A percentile compares a stretch with the other conserved stretches of the same genome.
Evolutionary conservation across 164 flowering plant species (phyloP).

Genomic region (Berberis vulgaris): DNA sequence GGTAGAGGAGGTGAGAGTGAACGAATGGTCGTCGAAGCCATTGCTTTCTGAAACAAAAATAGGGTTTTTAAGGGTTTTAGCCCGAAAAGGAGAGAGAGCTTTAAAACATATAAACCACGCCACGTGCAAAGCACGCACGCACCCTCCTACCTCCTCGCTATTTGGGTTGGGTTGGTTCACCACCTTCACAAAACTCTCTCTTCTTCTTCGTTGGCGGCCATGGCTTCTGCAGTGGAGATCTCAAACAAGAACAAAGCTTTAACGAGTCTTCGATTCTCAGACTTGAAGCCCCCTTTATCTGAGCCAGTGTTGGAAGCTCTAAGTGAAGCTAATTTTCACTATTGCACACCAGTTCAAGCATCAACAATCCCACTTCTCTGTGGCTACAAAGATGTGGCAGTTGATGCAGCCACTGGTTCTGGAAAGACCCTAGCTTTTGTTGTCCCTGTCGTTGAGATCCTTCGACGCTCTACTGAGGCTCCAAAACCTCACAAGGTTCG

Average conservation of each 20-base stretch:
- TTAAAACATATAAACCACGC: no score
- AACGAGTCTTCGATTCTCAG: constrained; percentile 65
- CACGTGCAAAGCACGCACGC: no score
- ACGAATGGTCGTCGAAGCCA: no score
- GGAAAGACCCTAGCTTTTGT: constrained; percentile 93
- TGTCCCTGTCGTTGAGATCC: constrained; percentile 74
- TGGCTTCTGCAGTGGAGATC: no score
- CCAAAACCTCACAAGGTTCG: constrained; percentile 74
- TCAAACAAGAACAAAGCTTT: constrained; percentile 34
- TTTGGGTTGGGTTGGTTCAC: no score
- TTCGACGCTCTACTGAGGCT: constrained; percentile 43
- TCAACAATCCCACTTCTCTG: constrained; percentile 81
- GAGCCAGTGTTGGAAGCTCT: constrained; percentile 61
- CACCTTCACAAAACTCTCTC: no score
- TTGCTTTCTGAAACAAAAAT: no score
- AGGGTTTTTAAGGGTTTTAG: no score
- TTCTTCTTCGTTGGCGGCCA: no score
- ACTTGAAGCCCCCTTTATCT: constrained; percentile 65
- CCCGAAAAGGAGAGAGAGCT: no score
- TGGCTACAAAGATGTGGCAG: constrained; percentile 79
- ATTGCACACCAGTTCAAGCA: constrained; percentile 94
- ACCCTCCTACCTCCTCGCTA: no score
- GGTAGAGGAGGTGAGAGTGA: no score
- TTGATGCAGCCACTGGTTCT: constrained; percentile 97
- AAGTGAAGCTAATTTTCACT: constrained; percentile 41